Evolutionary conservation across 1,284 basidiomycete species (phyloP).

Genomic region (Mycena sp.): DNA sequence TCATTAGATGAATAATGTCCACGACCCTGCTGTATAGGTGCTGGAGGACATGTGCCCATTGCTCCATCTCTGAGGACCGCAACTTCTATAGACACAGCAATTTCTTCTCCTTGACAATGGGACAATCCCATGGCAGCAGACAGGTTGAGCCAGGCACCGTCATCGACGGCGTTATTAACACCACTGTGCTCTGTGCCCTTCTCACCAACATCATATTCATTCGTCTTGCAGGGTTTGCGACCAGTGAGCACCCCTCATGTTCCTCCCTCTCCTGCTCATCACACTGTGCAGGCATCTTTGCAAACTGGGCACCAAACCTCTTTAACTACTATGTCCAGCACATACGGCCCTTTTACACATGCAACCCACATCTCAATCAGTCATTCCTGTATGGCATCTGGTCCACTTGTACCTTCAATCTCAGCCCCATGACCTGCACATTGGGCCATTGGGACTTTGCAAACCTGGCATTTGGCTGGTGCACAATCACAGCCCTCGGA

Average conservation of each 20-base stretch:
- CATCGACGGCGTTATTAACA: background rate
- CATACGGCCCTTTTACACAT: background rate
- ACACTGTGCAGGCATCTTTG: background rate
- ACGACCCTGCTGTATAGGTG: background rate
- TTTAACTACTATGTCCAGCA: background rate
- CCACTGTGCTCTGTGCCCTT: background rate
- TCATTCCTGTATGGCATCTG: background rate
- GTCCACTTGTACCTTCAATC: conserved; percentile 1
- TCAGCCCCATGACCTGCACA: background rate
- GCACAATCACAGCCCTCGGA: conserved; percentile 4
- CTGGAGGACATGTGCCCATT: background rate
- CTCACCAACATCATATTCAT: background rate
- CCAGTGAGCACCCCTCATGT: background rate
- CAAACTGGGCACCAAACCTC: background rate
- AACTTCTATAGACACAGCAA: background rate
- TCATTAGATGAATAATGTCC: background rate
- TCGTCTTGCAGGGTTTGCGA: background rate
- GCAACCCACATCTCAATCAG: background rate
- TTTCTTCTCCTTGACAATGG: background rate
- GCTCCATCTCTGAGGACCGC: background rate
- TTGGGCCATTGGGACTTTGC: background rate
- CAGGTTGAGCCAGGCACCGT: background rate
- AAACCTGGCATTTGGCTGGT: conserved; percentile 3
- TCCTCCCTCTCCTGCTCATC: too few species aligned
- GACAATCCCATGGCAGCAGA: background rate